phyloP scores from a whole-genome alignment of 257 asterid species.

The Solanum rostratum region DNA sequence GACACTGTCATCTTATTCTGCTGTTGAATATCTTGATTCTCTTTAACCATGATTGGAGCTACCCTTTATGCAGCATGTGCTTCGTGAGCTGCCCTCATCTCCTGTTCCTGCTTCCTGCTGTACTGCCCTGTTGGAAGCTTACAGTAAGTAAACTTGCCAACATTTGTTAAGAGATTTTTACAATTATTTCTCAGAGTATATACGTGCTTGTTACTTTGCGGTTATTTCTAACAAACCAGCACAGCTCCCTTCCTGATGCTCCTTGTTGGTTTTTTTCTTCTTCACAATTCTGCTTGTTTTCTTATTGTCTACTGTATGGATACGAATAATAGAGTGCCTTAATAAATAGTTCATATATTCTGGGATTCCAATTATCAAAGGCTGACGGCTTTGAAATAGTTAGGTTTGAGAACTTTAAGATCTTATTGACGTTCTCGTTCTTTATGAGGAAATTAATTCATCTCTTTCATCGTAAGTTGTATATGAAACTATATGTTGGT shows the following conservation, averaged over 20 bases:
- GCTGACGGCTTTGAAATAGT: neutral
- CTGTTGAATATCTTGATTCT: neutral
- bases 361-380: neutral
- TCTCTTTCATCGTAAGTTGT: neutral
- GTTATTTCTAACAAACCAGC: neutral
- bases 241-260: neutral
- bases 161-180: neutral
- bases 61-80: constrained; percentile 65
- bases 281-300: neutral
- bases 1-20: neutral
- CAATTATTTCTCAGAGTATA: neutral
- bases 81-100: constrained; percentile 91
- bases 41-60: constrained; percentile 2
- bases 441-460: neutral
- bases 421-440: neutral
- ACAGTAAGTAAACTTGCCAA: constrained; percentile 37
- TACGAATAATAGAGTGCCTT: neutral
- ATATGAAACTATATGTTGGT: neutral
- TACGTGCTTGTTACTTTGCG: neutral
- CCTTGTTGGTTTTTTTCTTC: neutral
- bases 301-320: neutral
- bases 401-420: neutral
- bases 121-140: constrained; percentile 83
- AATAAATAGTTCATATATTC: neutral
- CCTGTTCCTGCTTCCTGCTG: constrained; percentile 99